Percentiles rank a stretch among this genome's conserved stretches.
These are phyloP conservation scores for Creolimax fragrantissima DNA, from an alignment of 78 protist species.

Conservation along the genomic window DNA sequence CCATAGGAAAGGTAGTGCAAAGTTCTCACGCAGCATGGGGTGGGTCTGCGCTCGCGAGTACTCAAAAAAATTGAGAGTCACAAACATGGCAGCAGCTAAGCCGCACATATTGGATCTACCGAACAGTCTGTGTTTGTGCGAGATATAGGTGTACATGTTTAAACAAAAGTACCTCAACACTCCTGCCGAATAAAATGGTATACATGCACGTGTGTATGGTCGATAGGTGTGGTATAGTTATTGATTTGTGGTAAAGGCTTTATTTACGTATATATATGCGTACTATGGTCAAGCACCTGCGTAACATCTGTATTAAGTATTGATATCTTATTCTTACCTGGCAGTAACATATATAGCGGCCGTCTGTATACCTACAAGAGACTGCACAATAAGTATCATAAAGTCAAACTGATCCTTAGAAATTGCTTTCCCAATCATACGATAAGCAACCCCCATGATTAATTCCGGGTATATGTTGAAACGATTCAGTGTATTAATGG, in stretches of 20 bases:
- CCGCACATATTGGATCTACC: background rate
- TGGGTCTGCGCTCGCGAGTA: constrained; percentile 10
- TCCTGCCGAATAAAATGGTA: too few relatives aligned
- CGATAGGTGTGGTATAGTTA: too few relatives aligned
- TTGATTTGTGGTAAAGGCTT: too few relatives aligned
- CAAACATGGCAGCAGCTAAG: background rate
- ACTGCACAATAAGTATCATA: background rate
- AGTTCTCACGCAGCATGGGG: constrained; percentile 5
- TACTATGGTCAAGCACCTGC: too few relatives aligned
- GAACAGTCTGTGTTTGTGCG: background rate
- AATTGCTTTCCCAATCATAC: background rate
- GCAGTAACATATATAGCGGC: background rate
- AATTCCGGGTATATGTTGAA: constrained; percentile 23
- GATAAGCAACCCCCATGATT: background rate
- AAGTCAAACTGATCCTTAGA: background rate
- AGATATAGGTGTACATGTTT: too few relatives aligned
- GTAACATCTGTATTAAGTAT: too few relatives aligned
- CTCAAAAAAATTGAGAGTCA: constrained; percentile 6
- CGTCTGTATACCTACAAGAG: background rate
- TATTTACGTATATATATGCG: too few relatives aligned
- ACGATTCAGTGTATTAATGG: background rate
- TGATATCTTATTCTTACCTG: background rate
- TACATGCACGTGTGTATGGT: too few relatives aligned
- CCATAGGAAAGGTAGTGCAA: constrained; percentile 15
- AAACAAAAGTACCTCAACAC: too few relatives aligned